These are phyloP conservation scores for Agaricus blazei DNA, from an alignment of 768 basidiomycete genomes.

Conservation along the genomic window DNA sequence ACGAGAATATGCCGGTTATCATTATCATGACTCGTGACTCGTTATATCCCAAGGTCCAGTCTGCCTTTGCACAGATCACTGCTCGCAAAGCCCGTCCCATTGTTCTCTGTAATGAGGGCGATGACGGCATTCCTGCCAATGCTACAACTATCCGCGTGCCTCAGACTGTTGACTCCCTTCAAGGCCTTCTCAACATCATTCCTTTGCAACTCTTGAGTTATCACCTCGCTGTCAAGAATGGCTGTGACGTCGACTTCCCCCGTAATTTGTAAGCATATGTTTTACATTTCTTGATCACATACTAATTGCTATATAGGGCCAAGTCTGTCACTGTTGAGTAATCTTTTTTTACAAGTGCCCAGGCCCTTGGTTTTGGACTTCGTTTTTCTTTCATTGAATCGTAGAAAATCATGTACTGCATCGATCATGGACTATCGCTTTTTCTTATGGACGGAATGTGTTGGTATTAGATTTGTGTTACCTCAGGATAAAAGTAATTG, in stretches of 20 bases:
- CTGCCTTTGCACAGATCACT: conserved; percentile 93
- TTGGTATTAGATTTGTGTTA: background rate
- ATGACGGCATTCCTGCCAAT: conserved; percentile 67
- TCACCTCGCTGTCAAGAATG: conserved; percentile 92
- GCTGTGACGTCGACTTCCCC: conserved; percentile 98
- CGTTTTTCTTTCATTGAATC: background rate
- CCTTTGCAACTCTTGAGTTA: conserved; percentile 95
- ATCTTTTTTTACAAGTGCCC: conserved; percentile 8
- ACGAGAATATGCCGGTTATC: conserved; percentile 98
- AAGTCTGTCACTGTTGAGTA: conserved; percentile 77
- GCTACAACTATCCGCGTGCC: conserved; percentile 93
- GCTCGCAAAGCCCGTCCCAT: conserved; percentile 95
- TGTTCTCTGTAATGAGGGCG: conserved; percentile 92
- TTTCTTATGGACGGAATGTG: background rate
- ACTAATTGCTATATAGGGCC: conserved; percentile 38
- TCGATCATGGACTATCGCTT: conserved; percentile 1
- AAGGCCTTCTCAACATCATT: conserved; percentile 94
- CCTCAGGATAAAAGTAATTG: background rate
- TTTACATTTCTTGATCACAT: conserved; percentile 1
- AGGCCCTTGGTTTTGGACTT: background rate
- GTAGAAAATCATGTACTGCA: background rate
- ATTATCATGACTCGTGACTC: conserved; percentile 99
- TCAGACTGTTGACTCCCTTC: conserved; percentile 88
- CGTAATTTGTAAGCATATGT: conserved; percentile 73
- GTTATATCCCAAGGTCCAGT: conserved; percentile 96